Base-by-base conservation (phyloP, 2,329 filamentous ascomycete genomes). In the Colletotrichum liriopes region DNA sequence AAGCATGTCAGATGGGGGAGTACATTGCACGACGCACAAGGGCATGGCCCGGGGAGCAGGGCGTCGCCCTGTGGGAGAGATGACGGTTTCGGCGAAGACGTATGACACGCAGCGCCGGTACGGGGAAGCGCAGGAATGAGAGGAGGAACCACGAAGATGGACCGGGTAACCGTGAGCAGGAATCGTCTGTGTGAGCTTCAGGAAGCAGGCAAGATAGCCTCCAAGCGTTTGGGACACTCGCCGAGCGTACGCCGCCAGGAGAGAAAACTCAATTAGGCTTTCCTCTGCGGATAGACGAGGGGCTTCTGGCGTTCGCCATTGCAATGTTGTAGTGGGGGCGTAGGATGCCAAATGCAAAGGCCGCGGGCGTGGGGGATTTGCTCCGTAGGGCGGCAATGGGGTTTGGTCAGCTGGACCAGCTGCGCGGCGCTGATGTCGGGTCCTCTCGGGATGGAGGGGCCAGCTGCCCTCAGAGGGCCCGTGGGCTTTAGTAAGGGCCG, bases 341-440 rank as follows among this genome's bases (percentile, higher is more conserved):
- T 20, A 37, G 20, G 20, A 54, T 29, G 61, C 26, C 35, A n/a
- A 54, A 39, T 63, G 35, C 20, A 52, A 64, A 59, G 65, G 56
- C 69, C 65, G 69, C 43, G 35, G 45, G 41, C n/a, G 54, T 6
- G 29, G 29, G 29, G 35, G 65, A 43, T 32, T 63, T 12, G 45
- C 41, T 35, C 41, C 58, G 29, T 47, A 61, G 43, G 43, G 20
- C 47, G 45, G 45, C n/a, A 62, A 23, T 20, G 37, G 37, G 47
- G n/a, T 29, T 41, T 43, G 39, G 49, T 64, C 61, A 64, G 37
- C 49, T 64, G 61, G 26, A 64, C 49, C 59, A 72, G 45, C 66
- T 68, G 65, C 52, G 54, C 69, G 58, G 69, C 65, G 58, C 67
- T 47, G 37, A 23, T 26, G 32, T 69, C 70, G 70, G 70, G 65